Base-by-base conservation (phyloP, 1,284 basidiomycete genomes). In the Cutaneotrichosporon arboriforme region DNA sequence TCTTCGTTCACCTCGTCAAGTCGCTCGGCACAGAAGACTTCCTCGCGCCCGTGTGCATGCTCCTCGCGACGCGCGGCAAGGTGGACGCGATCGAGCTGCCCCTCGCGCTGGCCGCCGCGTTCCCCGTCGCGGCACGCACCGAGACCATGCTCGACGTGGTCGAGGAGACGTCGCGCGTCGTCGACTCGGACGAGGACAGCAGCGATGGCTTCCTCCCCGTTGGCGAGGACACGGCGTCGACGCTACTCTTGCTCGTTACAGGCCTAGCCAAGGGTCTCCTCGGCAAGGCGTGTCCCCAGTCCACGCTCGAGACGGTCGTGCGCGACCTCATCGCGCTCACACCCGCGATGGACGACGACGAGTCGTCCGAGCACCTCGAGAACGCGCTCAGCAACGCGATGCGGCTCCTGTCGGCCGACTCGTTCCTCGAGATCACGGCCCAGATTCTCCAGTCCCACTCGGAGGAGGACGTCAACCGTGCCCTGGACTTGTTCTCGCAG, bases 1-100 rank as follows among this genome's bases (percentile, higher is more conserved):
- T 99, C 77, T 97, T 96, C 76, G 80, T 84, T 3, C 89, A 94
- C 67, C 81, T 99, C n/a, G 82, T 90, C 34, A 85, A 90, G 55
- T 86, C 88, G 2, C 80, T 98, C 12, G 91, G 90, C 9, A 77
- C 86, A 2, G 77, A 80, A 10, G 84, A 91, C 46, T 98, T 93
- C 78, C 77, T 96, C 37, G 81, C 88, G 0, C 87, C 91, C 0
- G 75, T 96, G 8, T 84, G 81, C 59, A 88, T 97, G 84, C 81
- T 97, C 1, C 79, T 97, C 12, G 80, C 92, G 1, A 90, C 94
- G 65, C 65, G 84, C 85, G 47, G 80, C 58, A 39, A 67, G 66
- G 20, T 49, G 57, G 51, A 57, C 49, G 33, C 48, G 21, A 21
- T 60, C 48, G 87, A 90, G 69, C 80, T 79, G 45, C 64, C 78